Conservation (phyloP, 352 stramenopile species). For the Pythium monospermum region DNA sequence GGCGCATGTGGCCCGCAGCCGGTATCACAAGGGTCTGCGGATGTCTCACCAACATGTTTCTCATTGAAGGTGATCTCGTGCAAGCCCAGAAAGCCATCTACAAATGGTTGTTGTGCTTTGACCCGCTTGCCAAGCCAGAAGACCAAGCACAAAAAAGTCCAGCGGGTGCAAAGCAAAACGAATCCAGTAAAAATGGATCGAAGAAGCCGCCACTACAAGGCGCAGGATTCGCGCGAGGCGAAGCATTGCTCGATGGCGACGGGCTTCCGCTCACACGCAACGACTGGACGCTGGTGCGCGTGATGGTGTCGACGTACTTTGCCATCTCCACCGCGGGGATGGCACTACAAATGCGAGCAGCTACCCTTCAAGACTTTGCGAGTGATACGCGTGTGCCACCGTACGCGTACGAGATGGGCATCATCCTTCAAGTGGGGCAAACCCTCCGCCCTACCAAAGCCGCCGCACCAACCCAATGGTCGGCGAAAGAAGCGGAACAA, state of each 20-base stretch:
- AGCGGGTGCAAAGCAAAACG: conserved; percentile 21
- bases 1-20: conserved; percentile 68
- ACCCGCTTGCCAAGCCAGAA: conserved; percentile 52
- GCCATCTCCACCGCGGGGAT: conserved; percentile 49
- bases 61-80: conserved; percentile 63
- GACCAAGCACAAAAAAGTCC: conserved; percentile 22
- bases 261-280: conserved; percentile 69
- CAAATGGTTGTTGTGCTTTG: conserved; percentile 71
- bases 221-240: conserved; percentile 53
- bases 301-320: conserved; percentile 79
- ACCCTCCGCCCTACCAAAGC: neutral
- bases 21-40: conserved; percentile 78
- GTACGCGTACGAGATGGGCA: conserved; percentile 69
- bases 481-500: conserved; percentile 43
- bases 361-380: conserved; percentile 17
- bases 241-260: conserved; percentile 74
- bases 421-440: conserved; percentile 12
- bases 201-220: too few species aligned
- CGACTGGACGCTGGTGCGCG: conserved; percentile 80
- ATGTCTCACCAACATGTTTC: conserved; percentile 67
- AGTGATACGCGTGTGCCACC: conserved; percentile 19
- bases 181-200: conserved; percentile 10
- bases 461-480: too few species aligned
- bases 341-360: conserved; percentile 46
- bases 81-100: conserved; percentile 49